Evolutionary conservation across 163 green algal genomes (phyloP).

Genomic region (Prototheca wickerhamii): DNA sequence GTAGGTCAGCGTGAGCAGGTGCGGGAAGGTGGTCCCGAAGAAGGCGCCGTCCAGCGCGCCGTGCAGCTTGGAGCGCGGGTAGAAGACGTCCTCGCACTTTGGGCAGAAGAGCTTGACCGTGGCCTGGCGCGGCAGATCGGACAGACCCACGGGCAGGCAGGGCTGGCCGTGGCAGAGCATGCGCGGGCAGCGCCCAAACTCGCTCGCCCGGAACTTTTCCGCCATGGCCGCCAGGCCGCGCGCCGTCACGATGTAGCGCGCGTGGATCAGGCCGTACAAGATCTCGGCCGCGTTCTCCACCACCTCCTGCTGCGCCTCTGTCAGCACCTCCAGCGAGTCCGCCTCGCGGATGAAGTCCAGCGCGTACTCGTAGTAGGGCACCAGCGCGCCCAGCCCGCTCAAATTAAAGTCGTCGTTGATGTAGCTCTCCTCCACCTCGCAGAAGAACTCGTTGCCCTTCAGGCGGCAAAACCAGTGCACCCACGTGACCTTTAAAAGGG

Average conservation of each 20-base stretch:
- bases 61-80: slow-evolving; percentile 81
- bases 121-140: slow-evolving; percentile 80
- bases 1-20: slow-evolving; percentile 97
- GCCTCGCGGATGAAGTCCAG: slow-evolving; percentile 96
- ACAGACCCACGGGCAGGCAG: slow-evolving; percentile 90
- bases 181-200: slow-evolving; percentile 94
- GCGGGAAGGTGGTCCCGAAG: slow-evolving; percentile 97
- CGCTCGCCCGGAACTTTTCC: slow-evolving; percentile 92
- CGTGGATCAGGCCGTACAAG: slow-evolving; percentile 98
- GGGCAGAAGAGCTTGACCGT: slow-evolving; percentile 97
- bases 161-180: slow-evolving; percentile 77
- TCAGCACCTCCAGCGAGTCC: slow-evolving; percentile 85
- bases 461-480: slow-evolving; percentile 95
- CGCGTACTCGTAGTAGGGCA: slow-evolving; percentile 99
- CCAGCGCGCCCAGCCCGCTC: slow-evolving; percentile 69
- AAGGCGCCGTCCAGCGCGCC: slow-evolving; percentile 92
- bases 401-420: slow-evolving; percentile 99
- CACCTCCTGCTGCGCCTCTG: slow-evolving; percentile 93
- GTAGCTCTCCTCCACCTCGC: slow-evolving; percentile 98
- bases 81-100: slow-evolving; percentile 93
- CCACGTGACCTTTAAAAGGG: slow-evolving; percentile 70
- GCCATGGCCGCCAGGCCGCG: slow-evolving; percentile 76
- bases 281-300: slow-evolving; percentile 94
- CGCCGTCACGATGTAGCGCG: slow-evolving; percentile 89
- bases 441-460: slow-evolving; percentile 99